These are phyloP conservation scores for Kitagawia praeruptora DNA, from an alignment of 129 eudicot species.

Conservation along the genomic window DNA sequence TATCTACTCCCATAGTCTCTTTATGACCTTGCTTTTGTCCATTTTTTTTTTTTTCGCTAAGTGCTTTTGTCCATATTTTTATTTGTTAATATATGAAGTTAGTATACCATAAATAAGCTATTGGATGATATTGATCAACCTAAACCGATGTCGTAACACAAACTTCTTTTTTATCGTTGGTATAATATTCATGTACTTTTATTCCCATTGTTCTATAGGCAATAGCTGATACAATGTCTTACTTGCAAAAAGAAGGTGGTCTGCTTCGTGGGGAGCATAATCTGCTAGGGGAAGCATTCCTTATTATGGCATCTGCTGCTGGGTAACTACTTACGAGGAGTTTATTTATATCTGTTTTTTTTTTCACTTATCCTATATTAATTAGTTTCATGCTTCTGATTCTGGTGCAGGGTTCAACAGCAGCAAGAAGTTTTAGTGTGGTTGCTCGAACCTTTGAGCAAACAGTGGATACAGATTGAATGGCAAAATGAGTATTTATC, in stretches of 20 bases:
- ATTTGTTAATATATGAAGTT: neutral
- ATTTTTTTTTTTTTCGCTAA: too few relatives aligned
- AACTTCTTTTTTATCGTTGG: neutral
- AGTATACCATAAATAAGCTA: neutral
- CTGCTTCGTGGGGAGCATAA: conserved; percentile 91
- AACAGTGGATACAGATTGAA: conserved; percentile 78
- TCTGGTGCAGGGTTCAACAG: conserved; percentile 61
- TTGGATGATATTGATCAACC: neutral
- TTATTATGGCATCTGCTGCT: conserved; percentile 80
- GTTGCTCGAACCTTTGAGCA: conserved; percentile 96
- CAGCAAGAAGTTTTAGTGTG: conserved; percentile 95
- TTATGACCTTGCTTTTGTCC: neutral
- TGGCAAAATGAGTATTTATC: conserved; percentile 91
- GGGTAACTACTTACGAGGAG: conserved; percentile 43
- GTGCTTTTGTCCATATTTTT: neutral
- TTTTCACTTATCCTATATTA: conserved; percentile 7
- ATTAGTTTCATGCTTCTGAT: conserved; percentile 9
- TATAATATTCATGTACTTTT: neutral
- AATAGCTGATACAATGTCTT: conserved; percentile 77
- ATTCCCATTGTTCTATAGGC: conserved; percentile 35
- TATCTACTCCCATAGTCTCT: neutral
- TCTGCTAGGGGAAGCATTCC: conserved; percentile 85
- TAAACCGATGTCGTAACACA: neutral
- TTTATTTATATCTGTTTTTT: conserved; percentile 3
- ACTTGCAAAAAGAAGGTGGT: conserved; percentile 76